A percentile compares a stretch with the other conserved stretches of the same genome.
Conservation (phyloP, 2,329 filamentous ascomycete species). For the Bimuria novae-zelandiae region DNA sequence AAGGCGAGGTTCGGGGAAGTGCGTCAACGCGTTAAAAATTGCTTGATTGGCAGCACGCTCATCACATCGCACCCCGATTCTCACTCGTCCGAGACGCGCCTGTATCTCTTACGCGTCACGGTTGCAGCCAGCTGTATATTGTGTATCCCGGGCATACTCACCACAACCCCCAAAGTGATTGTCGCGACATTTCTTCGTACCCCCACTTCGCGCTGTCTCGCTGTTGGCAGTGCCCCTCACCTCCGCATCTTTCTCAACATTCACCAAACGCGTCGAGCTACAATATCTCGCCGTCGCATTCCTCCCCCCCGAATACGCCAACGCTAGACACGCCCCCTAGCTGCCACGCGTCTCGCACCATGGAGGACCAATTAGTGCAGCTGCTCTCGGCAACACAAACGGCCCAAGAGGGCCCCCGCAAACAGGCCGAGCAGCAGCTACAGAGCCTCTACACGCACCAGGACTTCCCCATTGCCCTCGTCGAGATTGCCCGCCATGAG, state of each 20-base stretch:
- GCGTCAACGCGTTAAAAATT: constrained; percentile 9
- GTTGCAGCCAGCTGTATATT: background rate
- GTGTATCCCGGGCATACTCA: background rate
- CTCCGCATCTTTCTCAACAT: constrained; percentile 5
- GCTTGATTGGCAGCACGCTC: constrained; percentile 3
- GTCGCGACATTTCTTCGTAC: constrained; percentile 1
- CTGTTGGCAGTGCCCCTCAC: constrained; percentile 7
- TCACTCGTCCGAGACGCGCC: background rate
- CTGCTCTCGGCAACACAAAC: constrained; percentile 87
- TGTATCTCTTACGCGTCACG: background rate
- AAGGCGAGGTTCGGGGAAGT: constrained; percentile 1
- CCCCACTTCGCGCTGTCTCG: constrained; percentile 5
- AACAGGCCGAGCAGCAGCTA: constrained; percentile 83
- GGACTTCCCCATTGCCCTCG: constrained; percentile 77
- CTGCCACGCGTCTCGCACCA: constrained; percentile 48
- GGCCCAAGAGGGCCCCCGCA: constrained; percentile 74
- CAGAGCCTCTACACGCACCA: constrained; percentile 69
- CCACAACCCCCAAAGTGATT: background rate
- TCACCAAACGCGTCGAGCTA: constrained; percentile 15
- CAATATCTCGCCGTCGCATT: constrained; percentile 3
- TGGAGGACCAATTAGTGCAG: constrained; percentile 92
- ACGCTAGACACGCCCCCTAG: constrained; percentile 11
- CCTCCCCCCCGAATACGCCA: constrained; percentile 1
- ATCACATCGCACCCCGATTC: background rate
- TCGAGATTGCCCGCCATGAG: constrained; percentile 77